Base-by-base conservation (phyloP, 208 protist genomes). In the Vickermania ingenoplastis region DNA sequence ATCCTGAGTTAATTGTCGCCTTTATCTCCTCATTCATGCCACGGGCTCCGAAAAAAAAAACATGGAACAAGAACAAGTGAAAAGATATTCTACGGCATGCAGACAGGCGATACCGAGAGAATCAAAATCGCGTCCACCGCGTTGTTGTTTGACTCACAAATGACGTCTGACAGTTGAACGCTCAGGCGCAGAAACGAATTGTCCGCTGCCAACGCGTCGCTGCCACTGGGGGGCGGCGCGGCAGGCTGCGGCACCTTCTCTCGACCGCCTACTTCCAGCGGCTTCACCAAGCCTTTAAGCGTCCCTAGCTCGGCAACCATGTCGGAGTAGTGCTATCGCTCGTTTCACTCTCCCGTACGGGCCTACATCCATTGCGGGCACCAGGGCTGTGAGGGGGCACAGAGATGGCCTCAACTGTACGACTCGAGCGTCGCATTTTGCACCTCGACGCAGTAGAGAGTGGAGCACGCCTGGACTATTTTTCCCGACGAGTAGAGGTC, bases 231-330 rank as follows among this genome's bases (percentile, higher is more conserved):
- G 17, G 36, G 17, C 11, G 36, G 36, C 7, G 7, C 13, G 21
- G 13, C 51, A 7, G 21, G 51, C 7, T 45, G 36, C 7, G 36
- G 17, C 36, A 17, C 17, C 17, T 45, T 7, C 7, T 45, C 36
- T 45, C 17, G 7, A 45, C 36, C 36, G 11, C 17, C 36, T 45
- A 45, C 36, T 41, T 66, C 27, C 11, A 21, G 23, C 14, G 14
- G 21, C 21, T 77, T 57, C 28, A 98, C 95, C 5, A 78, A 60
- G 48, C 65, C 50, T 53, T 97, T 81, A 1, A 90, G 69, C 3
- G 69, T 57, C 45, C 77, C 72, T 41, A 95, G 74, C 57, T 97
- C 92, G 3, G 71, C 63, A 50, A 92, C 78, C 61, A 97, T 92
- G 7, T 86, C 81, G 1, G 65, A 64, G 65, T 97, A 97, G 31